Percentiles rank a stretch among this genome's conserved stretches.
Conservation (phyloP, 1,284 basidiomycete species). For the Pascua guehoae region DNA sequence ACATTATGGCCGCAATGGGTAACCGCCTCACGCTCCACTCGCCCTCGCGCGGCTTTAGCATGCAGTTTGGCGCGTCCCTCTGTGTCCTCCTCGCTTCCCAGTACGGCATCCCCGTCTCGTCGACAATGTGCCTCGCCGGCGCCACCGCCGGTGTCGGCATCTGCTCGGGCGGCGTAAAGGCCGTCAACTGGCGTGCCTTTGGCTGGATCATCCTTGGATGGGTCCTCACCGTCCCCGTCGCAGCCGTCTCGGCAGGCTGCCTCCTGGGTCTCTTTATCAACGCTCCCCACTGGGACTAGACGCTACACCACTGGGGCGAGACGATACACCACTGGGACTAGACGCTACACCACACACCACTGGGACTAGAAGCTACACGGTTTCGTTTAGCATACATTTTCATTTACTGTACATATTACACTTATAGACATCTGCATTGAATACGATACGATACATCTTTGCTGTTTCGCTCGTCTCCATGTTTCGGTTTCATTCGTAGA, state of each 20-base stretch:
- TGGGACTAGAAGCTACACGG: too few species aligned
- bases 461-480: too few species aligned
- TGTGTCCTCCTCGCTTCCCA: slow-evolving; percentile 53
- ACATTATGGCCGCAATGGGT: slow-evolving; percentile 49
- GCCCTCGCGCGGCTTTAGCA: slow-evolving; percentile 53
- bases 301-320: too few species aligned
- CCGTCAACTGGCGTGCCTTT: slow-evolving; percentile 46
- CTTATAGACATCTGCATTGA: too few species aligned
- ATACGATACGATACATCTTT: too few species aligned
- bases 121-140: slow-evolving; percentile 48
- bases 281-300: slow-evolving; percentile 33
- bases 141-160: slow-evolving; percentile 45
- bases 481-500: too few species aligned
- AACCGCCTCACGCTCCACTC: slow-evolving; percentile 53
- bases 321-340: too few species aligned
- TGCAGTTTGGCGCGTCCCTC: slow-evolving; percentile 53
- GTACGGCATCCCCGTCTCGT: slow-evolving; percentile 47
- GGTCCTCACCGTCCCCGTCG: slow-evolving; percentile 51
- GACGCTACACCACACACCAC: too few species aligned
- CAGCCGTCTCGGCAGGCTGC: slow-evolving; percentile 45
- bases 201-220: slow-evolving; percentile 45
- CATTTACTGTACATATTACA: too few species aligned
- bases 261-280: slow-evolving; percentile 50
- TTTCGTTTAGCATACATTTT: too few species aligned
- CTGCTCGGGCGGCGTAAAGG: slow-evolving; percentile 45